Evolutionary conservation across 306 rosid genomes (phyloP).

Genomic region (Crataegus laevigata): DNA sequence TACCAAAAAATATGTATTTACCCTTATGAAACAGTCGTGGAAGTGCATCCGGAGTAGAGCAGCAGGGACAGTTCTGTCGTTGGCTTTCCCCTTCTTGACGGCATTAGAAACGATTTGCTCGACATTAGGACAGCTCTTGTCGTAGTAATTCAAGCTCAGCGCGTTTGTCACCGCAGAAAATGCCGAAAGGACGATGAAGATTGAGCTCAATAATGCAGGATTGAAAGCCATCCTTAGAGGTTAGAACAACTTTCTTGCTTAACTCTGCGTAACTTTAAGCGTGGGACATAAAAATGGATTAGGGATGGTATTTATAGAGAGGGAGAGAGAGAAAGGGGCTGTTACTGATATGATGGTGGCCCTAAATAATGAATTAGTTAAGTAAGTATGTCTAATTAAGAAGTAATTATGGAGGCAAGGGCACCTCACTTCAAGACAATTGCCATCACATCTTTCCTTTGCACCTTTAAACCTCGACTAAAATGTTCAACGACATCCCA

Average conservation of each 20-base stretch:
- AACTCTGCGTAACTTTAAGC: background rate
- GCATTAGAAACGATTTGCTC: conserved; percentile 36
- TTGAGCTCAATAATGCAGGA: conserved; percentile 33
- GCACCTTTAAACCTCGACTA: background rate
- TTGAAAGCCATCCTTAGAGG: conserved; percentile 32
- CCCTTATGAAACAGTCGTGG: conserved; percentile 56
- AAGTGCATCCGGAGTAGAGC: conserved; percentile 51
- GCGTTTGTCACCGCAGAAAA: conserved; percentile 31
- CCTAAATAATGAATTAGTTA: conserved; percentile 32
- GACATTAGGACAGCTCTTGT: conserved; percentile 57
- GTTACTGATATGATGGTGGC: conserved; percentile 25
- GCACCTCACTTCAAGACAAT: conserved; percentile 19
- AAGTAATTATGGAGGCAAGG: conserved; percentile 52
- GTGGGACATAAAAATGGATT: conserved; percentile 16
- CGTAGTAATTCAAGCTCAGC: conserved; percentile 62
- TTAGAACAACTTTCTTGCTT: conserved; percentile 8
- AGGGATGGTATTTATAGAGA: conserved; percentile 33
- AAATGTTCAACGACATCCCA: background rate
- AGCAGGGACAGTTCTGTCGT: conserved; percentile 46
- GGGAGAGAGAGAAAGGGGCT: background rate
- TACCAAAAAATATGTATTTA: background rate
- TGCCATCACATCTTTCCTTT: conserved; percentile 17
- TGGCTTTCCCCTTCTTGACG: conserved; percentile 20
- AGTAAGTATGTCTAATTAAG: conserved; percentile 11
- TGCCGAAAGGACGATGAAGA: conserved; percentile 37